These are phyloP conservation scores for Hypoxylon sp. DNA, from an alignment of 2,329 filamentous ascomycete species.

Conservation along the genomic window DNA sequence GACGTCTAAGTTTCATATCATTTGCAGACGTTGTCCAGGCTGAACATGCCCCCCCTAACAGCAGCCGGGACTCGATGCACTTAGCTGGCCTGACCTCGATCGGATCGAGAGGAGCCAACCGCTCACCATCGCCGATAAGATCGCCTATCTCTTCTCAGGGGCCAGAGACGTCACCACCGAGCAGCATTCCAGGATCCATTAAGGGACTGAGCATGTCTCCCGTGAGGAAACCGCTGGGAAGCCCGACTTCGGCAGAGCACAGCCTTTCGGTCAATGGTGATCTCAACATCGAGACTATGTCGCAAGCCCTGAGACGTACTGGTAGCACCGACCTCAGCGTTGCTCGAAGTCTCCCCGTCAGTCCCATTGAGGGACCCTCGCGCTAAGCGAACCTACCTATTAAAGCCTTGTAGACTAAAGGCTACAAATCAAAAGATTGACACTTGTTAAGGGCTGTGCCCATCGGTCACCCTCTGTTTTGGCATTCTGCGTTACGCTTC, in stretches of 20 bases:
- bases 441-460: slow-evolving; percentile 23
- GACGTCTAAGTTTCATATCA: slow-evolving; percentile 92
- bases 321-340: slow-evolving; percentile 81
- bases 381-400: slow-evolving; percentile 36
- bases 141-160: slow-evolving; percentile 82
- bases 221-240: slow-evolving; percentile 68
- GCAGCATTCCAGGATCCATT: slow-evolving; percentile 79
- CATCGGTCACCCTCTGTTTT: slow-evolving; percentile 16
- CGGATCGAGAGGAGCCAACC: slow-evolving; percentile 63
- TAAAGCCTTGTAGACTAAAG: not conserved
- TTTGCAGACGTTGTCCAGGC: slow-evolving; percentile 95
- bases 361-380: slow-evolving; percentile 64
- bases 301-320: slow-evolving; percentile 86
- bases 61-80: slow-evolving; percentile 77
- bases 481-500: slow-evolving; percentile 33
- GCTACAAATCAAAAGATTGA: slow-evolving; percentile 20
- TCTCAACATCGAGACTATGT: slow-evolving; percentile 92
- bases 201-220: slow-evolving; percentile 81
- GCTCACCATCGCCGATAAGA: slow-evolving; percentile 83
- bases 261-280: slow-evolving; percentile 71
- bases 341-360: slow-evolving; percentile 67
- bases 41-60: slow-evolving; percentile 74
- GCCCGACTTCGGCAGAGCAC: slow-evolving; percentile 67
- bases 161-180: slow-evolving; percentile 76
- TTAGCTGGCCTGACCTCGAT: slow-evolving; percentile 74